Conservation (phyloP, 257 asterid species). For the Scutellaria baicalensis region DNA sequence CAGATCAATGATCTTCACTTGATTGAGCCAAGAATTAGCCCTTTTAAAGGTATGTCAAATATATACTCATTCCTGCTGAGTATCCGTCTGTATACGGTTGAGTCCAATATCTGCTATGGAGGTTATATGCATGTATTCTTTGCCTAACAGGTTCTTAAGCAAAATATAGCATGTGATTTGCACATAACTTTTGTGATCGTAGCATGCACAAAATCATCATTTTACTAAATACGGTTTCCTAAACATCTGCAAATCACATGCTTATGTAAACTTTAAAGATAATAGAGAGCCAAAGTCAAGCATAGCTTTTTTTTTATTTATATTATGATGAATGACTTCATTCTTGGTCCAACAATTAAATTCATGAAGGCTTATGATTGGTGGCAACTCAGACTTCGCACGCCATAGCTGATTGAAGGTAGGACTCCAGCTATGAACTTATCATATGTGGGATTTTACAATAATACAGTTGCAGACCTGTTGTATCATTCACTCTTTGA, state of each 20-base stretch:
- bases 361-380: background rate
- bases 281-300: background rate
- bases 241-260: background rate
- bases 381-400: background rate
- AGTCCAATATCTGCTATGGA: no score
- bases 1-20: constrained; percentile 22
- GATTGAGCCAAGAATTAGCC: background rate
- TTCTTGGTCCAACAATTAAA: background rate
- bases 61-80: background rate
- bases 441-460: background rate
- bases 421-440: background rate
- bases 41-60: constrained; percentile 8
- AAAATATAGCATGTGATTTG: no score
- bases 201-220: no score
- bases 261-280: background rate
- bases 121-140: no score
- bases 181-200: no score
- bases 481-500: background rate
- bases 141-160: no score
- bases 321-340: background rate
- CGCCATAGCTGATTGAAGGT: background rate
- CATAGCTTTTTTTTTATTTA: background rate
- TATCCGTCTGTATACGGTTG: no score
- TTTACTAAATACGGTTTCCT: background rate
- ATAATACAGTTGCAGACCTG: no score